phyloP scores from a whole-genome alignment of 306 rosid species.

The Carpinus viminea region DNA sequence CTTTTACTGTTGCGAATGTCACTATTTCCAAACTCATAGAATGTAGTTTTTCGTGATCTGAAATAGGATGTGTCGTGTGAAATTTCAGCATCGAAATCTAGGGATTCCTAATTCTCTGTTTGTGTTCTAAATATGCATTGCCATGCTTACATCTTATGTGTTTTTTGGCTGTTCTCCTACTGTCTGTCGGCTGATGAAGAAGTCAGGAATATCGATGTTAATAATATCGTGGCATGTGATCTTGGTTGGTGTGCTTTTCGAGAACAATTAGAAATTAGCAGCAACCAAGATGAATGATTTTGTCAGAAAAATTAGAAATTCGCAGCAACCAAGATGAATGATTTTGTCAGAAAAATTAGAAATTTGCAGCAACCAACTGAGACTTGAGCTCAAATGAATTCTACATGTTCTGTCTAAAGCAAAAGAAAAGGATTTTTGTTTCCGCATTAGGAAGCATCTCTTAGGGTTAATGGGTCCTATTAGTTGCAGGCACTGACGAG shows the following conservation, averaged over 20 bases:
- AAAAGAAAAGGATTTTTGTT: not conserved
- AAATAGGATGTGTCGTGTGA: not conserved
- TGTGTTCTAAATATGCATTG: not conserved
- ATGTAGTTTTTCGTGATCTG: not conserved
- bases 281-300: not conserved
- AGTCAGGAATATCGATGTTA: not conserved
- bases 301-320: not conserved
- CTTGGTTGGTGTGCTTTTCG: not conserved
- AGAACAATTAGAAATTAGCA: too few relatives aligned
- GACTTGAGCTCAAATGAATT: not conserved
- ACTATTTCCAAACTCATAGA: not conserved
- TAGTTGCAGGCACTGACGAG: not conserved
- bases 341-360: not conserved
- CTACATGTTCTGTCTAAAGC: not conserved
- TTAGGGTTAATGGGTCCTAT: not conserved
- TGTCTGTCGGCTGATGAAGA: not conserved
- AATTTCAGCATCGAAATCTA: not conserved
- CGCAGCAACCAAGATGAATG: not conserved
- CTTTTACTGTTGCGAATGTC: not conserved
- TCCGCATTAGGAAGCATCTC: too few relatives aligned
- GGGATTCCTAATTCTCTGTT: too few relatives aligned
- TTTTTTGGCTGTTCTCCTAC: too few relatives aligned
- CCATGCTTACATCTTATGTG: not conserved
- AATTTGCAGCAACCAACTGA: not conserved
- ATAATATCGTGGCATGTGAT: not conserved